These are phyloP conservation scores for Naganishia kalamii DNA, from an alignment of 768 basidiomycete species.

Conservation along the genomic window DNA sequence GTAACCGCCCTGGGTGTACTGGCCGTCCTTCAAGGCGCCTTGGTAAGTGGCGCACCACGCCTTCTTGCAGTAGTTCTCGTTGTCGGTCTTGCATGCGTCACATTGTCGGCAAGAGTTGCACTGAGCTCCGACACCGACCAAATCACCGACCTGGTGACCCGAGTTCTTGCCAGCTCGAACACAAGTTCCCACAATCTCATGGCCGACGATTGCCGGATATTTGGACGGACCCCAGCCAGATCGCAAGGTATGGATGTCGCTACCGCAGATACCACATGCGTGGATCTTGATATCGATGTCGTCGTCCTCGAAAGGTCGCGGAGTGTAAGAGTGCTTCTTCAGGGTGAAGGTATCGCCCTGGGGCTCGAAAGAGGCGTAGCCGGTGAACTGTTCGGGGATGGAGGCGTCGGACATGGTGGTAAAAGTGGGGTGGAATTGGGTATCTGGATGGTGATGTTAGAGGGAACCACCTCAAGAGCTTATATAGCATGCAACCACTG, in stretches of 20 bases:
- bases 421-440: no score
- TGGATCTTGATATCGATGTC: conserved; percentile 24
- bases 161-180: conserved; percentile 54
- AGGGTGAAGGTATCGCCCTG: conserved; percentile 26
- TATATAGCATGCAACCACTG: no score
- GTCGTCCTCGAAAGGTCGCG: conserved; percentile 26
- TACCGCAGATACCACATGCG: conserved; percentile 50
- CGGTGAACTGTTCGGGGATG: conserved; percentile 21
- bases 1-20: conserved; percentile 38
- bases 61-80: conserved; percentile 55
- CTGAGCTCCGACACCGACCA: conserved; percentile 55
- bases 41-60: conserved; percentile 31
- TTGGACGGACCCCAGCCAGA: conserved; percentile 47
- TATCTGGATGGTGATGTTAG: no score
- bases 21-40: conserved; percentile 29
- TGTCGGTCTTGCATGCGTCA: conserved; percentile 51
- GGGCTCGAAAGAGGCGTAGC: conserved; percentile 22
- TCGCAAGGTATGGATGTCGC: conserved; percentile 52
- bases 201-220: conserved; percentile 47
- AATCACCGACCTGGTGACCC: conserved; percentile 54
- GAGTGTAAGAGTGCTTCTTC: conserved; percentile 26
- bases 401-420: neutral
- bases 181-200: conserved; percentile 57
- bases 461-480: no score
- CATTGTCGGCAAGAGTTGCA: conserved; percentile 56